These are phyloP conservation scores for Cucumis sativus DNA, from an alignment of 306 rosid genomes.

Conservation along the genomic window DNA sequence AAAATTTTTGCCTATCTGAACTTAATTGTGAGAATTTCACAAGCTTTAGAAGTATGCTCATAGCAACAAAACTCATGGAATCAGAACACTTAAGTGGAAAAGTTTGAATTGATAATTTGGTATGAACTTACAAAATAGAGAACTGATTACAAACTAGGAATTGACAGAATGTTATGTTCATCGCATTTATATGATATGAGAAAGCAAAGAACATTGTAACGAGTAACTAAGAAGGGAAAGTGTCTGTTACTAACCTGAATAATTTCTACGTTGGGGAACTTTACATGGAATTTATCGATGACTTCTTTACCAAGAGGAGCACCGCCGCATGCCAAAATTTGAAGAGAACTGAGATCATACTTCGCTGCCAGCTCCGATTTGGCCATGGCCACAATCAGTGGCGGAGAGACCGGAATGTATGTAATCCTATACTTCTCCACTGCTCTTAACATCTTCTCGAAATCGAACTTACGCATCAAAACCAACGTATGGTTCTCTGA, in stretches of 20 bases:
- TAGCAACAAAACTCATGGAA: too few relatives aligned
- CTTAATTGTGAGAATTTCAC: too few relatives aligned
- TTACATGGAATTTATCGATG: conserved; percentile 27
- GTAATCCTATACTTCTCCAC: conserved; percentile 47
- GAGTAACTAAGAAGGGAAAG: background rate
- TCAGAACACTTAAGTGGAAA: background rate
- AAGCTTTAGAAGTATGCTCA: too few relatives aligned
- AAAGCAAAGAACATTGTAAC: background rate
- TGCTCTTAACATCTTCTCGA: conserved; percentile 47
- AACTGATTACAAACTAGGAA: background rate
- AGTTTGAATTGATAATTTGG: background rate
- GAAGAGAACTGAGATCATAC: conserved; percentile 59
- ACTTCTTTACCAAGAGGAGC: conserved; percentile 69
- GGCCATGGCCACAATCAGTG: conserved; percentile 50
- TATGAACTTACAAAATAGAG: background rate
- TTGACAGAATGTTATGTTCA: background rate
- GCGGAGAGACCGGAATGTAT: conserved; percentile 71
- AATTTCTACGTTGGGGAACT: conserved; percentile 45
- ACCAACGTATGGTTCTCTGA: conserved; percentile 49
- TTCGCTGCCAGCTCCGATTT: conserved; percentile 48
- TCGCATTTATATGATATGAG: background rate
- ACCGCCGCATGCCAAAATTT: conserved; percentile 42
- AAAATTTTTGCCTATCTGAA: too few relatives aligned
- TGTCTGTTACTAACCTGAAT: conserved; percentile 27
- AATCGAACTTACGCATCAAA: conserved; percentile 53